Evolutionary conservation across 2,329 filamentous ascomycete genomes (phyloP), one percentile per base, ranked within the genome.

Genomic region (Curvularia eragrostidis): DNA sequence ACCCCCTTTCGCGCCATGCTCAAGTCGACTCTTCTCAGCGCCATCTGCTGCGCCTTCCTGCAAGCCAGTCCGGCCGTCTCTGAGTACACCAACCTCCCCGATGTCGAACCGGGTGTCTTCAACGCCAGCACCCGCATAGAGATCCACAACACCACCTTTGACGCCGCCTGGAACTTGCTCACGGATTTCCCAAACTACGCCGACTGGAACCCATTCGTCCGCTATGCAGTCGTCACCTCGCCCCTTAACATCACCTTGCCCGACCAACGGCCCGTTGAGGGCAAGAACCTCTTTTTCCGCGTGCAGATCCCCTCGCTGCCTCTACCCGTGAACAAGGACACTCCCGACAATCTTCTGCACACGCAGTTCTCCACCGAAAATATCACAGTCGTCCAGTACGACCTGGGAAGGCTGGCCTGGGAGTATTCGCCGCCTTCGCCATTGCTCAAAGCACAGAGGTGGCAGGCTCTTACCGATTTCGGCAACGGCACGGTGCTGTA

Each of bases 171-270:
- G 69, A 50, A 64, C n/a, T 60, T 65, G 6, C 66, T 74, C 28
- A 70, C 64, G 18, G 56, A 73, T 47, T 73, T 74, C 38, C 54
- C 69, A 21, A 36, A 48, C 13, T 75, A 74, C 39, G 48, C 68
- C 38, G 56, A 61, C 34, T 75, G 72, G 72, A 75, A 75, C 42
- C 73, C 71, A 3, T 75, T 74, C 34, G 70, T 73, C 26, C 71
- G 73, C 30, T 58, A 58, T 39, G 64, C 70, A 3, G 58, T 69
- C 48, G 66, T 69, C 23, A 54, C 68, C 9, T 63, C 64, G 13
- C 51, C 66, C 5, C 34, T 54, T 13, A 67, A 68, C 50, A 24
- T 65, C 8, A 67, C 67, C 0, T 59, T 72, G 5, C 65, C 63
- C 5, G 53, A 65, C 3, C 72, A 75, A 53, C 58, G 60, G 28